A percentile compares a stretch with the other conserved stretches of the same genome.
Conservation (phyloP, 768 basidiomycete species). For the Boletus reticulatus region DNA sequence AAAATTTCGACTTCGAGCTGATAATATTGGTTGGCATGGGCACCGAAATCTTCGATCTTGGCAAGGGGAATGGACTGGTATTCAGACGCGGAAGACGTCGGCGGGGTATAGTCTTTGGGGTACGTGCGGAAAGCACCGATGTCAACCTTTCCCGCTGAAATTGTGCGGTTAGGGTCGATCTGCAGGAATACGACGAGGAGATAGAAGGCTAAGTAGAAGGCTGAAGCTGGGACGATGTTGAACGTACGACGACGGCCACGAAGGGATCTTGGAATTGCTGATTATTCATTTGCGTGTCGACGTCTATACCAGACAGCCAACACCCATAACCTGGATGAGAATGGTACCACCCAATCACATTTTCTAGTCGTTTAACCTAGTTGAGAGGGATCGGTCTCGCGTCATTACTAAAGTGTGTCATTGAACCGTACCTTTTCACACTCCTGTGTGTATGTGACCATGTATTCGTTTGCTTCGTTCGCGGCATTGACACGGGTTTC, state of each 20-base stretch:
- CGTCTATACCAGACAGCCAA: conserved; percentile 99
- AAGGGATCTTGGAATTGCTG: conserved; percentile 96
- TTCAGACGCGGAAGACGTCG: conserved; percentile 65
- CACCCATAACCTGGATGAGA: conserved; percentile 99
- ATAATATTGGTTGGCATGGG: conserved; percentile 96
- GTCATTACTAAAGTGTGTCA: not conserved
- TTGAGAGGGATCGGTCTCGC: not conserved
- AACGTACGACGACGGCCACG: conserved; percentile 88
- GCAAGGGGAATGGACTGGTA: conserved; percentile 95
- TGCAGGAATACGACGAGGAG: conserved; percentile 26
- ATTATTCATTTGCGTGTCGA: conserved; percentile 93
- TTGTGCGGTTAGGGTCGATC: conserved; percentile 98
- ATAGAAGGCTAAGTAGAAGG: not conserved
- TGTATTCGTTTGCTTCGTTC: conserved; percentile 95
- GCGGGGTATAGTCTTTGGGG: conserved; percentile 91
- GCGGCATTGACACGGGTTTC: conserved; percentile 97
- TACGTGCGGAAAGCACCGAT: conserved; percentile 99
- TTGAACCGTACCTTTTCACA: conserved; percentile 64
- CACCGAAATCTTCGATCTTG: conserved; percentile 99
- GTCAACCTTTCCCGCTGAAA: conserved; percentile 97
- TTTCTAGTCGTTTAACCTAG: conserved; percentile 81
- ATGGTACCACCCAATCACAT: conserved; percentile 97
- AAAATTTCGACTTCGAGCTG: conserved; percentile 93
- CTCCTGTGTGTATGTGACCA: conserved; percentile 88
- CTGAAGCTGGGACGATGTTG: not conserved